These are phyloP conservation scores for Xylaria sp. DNA, from an alignment of 495 filamentous ascomycete genomes.

Conservation along the genomic window DNA sequence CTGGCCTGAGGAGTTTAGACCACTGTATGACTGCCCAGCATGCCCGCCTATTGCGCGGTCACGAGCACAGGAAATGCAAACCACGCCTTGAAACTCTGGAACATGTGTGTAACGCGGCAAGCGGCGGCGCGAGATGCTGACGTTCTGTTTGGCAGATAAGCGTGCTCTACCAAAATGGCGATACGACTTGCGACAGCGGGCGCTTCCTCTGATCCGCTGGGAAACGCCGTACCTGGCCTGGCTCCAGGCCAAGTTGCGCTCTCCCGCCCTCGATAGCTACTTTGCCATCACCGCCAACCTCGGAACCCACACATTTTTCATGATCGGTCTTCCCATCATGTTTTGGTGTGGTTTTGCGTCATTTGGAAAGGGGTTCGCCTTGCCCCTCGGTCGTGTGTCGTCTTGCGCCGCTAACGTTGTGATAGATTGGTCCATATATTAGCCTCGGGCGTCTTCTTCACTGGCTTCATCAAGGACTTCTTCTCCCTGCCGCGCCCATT, in stretches of 20 bases:
- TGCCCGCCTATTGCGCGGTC: constrained; percentile 15
- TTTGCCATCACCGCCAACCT: constrained; percentile 97
- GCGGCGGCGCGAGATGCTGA: constrained; percentile 28
- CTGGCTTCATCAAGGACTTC: constrained; percentile 92
- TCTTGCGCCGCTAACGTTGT: constrained; percentile 10
- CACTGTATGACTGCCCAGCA: constrained; percentile 67
- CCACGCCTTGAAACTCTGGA: background rate
- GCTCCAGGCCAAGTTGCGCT: constrained; percentile 78
- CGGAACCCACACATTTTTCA: constrained; percentile 98
- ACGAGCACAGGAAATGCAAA: background rate
- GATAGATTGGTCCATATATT: constrained; percentile 84
- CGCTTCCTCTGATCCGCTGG: constrained; percentile 89
- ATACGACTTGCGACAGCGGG: constrained; percentile 77
- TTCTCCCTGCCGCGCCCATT: constrained; percentile 93
- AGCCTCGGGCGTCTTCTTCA: constrained; percentile 89
- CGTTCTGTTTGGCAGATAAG: constrained; percentile 66
- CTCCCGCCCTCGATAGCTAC: constrained; percentile 87
- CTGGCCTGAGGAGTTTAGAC: constrained; percentile 73
- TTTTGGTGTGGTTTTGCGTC: constrained; percentile 92
- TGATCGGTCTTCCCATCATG: constrained; percentile 88
- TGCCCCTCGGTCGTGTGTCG: background rate
- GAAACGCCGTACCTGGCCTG: constrained; percentile 93
- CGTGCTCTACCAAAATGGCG: constrained; percentile 86
- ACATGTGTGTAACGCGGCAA: constrained; percentile 23
- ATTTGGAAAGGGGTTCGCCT: constrained; percentile 78